These are phyloP conservation scores for Nakazawaea ambrosiae DNA, from an alignment of 805 yeast species.

Conservation along the genomic window DNA sequence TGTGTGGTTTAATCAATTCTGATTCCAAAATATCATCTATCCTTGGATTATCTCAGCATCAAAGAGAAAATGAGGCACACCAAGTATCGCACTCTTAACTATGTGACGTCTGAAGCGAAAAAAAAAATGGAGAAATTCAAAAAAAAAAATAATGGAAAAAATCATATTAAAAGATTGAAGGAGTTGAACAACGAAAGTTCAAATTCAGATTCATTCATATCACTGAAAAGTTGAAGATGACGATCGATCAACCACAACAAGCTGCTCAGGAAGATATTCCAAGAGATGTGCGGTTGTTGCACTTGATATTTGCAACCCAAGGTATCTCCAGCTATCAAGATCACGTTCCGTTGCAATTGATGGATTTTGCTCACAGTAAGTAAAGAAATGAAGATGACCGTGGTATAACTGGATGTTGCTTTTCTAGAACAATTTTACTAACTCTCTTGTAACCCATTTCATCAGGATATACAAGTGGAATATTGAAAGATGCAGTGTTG, in stretches of 20 bases:
- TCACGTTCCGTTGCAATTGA: conserved; percentile 88
- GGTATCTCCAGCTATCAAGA: conserved; percentile 90
- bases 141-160: not conserved
- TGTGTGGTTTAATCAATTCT: not conserved
- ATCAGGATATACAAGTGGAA: conserved; percentile 69
- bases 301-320: conserved; percentile 87
- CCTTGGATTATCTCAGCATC: not conserved
- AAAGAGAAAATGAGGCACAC: not conserved
- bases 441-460: no score
- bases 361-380: conserved; percentile 88
- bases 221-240: conserved; percentile 1
- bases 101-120: no score
- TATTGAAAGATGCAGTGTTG: conserved; percentile 81
- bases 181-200: not conserved
- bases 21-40: not conserved
- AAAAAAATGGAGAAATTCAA: not conserved
- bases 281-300: conserved; percentile 85
- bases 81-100: no score
- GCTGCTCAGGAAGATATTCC: conserved; percentile 41
- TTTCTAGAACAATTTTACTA: not conserved
- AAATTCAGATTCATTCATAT: not conserved
- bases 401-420: no score
- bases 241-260: conserved; percentile 11
- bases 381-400: conserved; percentile 8
- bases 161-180: not conserved